These are phyloP conservation scores for Pleomassaria siparia DNA, from an alignment of 2,329 filamentous ascomycete genomes.

Conservation along the genomic window DNA sequence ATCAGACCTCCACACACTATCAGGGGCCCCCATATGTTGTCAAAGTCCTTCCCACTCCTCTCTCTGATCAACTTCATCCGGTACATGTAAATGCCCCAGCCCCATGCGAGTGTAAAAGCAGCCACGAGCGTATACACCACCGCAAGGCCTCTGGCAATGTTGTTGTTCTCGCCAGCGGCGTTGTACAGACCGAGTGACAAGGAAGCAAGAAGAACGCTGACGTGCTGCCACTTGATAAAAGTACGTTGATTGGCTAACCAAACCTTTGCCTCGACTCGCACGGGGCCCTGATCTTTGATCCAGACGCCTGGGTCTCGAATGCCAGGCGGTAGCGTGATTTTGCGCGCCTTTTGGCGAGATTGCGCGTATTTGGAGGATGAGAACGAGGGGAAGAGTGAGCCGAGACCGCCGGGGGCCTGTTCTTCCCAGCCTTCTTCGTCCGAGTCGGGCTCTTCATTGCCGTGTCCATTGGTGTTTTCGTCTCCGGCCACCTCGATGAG, in stretches of 20 bases:
- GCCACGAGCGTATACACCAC: conserved; percentile 81
- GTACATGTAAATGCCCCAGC: conserved; percentile 77
- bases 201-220: conserved; percentile 81
- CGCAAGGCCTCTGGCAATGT: conserved; percentile 76
- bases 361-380: conserved; percentile 71
- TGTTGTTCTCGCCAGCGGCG: conserved; percentile 73
- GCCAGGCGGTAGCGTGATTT: conserved; percentile 72
- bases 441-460: conserved; percentile 50
- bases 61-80: conserved; percentile 78
- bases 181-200: conserved; percentile 86
- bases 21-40: conserved; percentile 82
- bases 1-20: conserved; percentile 79
- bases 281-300: conserved; percentile 91
- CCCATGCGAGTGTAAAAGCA: conserved; percentile 82
- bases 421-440: conserved; percentile 50
- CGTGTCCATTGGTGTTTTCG: conserved; percentile 39
- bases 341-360: conserved; percentile 49
- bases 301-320: conserved; percentile 82
- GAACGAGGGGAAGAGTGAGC: conserved; percentile 78
- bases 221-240: conserved; percentile 98
- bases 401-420: conserved; percentile 62
- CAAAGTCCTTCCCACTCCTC: conserved; percentile 89
- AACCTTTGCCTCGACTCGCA: conserved; percentile 95
- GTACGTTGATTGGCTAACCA: conserved; percentile 99
- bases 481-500: conserved; percentile 10